A percentile compares a stretch with the other conserved stretches of the same genome.
phyloP scores from a whole-genome alignment of 1,284 basidiomycete genomes.

The Sporisorium sorghi region DNA sequence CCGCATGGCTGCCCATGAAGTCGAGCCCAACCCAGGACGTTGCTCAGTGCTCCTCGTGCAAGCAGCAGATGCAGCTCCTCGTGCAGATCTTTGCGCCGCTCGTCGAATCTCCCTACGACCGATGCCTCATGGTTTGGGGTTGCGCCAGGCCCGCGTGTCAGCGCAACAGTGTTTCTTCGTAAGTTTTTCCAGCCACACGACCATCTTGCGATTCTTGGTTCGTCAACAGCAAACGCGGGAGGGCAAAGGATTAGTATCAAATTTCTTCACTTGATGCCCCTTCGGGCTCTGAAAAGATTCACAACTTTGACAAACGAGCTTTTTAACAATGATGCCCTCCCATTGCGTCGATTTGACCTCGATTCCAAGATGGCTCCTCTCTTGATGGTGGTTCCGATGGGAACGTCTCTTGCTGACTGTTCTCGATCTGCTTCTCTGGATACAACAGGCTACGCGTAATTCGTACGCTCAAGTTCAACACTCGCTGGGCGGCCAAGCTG shows the following conservation, averaged over 20 bases:
- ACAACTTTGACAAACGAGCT: conserved; percentile 69
- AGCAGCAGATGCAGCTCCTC: conserved; percentile 66
- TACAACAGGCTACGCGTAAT: conserved; percentile 60
- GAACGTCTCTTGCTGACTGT: conserved; percentile 10
- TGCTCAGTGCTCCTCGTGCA: conserved; percentile 53
- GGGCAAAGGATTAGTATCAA: conserved; percentile 66
- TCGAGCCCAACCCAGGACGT: conserved; percentile 42
- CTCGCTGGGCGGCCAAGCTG: conserved; percentile 67
- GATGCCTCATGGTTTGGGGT: conserved; percentile 66
- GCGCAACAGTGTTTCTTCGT: conserved; percentile 56
- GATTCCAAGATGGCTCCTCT: conserved; percentile 20
- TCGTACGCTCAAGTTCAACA: conserved; percentile 64
- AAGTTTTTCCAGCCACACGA: too few relatives aligned
- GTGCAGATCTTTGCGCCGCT: conserved; percentile 68
- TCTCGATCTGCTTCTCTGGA: neutral
- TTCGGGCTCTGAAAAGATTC: conserved; percentile 60
- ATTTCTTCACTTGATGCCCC: conserved; percentile 69
- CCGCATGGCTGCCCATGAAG: conserved; percentile 62
- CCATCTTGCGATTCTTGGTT: too few relatives aligned
- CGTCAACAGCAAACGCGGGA: neutral
- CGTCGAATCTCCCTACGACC: conserved; percentile 64
- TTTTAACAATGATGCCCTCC: conserved; percentile 68
- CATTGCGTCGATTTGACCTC: neutral
- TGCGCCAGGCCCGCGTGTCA: conserved; percentile 63
- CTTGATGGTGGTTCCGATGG: conserved; percentile 3